Conservation (phyloP, 2,329 filamentous ascomycete genomes). For the Aspergillus proliferans region DNA sequence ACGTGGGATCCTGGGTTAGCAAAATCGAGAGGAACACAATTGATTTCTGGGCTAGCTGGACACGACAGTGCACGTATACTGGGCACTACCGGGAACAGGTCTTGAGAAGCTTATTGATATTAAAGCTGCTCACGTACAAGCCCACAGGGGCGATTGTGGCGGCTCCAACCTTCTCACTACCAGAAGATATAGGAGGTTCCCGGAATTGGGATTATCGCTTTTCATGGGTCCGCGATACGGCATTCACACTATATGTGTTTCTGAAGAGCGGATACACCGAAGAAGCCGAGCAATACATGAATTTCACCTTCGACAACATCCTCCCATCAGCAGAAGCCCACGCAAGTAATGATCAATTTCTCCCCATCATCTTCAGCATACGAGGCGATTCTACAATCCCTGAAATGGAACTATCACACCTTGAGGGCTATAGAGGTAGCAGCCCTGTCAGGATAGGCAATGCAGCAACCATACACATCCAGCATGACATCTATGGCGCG, state of each 20-base stretch:
- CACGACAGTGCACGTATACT: constrained; percentile 62
- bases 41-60: constrained; percentile 68
- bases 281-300: constrained; percentile 72
- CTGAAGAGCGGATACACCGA: constrained; percentile 68
- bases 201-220: constrained; percentile 51
- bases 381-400: constrained; percentile 68
- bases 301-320: constrained; percentile 68
- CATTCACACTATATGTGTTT: constrained; percentile 70
- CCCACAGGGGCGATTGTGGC: constrained; percentile 73
- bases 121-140: constrained; percentile 72
- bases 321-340: constrained; percentile 30
- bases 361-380: constrained; percentile 80
- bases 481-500: constrained; percentile 75
- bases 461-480: constrained; percentile 67
- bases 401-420: constrained; percentile 60
- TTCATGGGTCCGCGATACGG: constrained; percentile 71
- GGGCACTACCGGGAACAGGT: constrained; percentile 69
- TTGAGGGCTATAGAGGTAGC: constrained; percentile 67
- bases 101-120: constrained; percentile 62
- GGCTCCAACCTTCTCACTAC: constrained; percentile 69
- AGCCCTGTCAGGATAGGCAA: constrained; percentile 71
- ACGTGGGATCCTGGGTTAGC: constrained; percentile 55
- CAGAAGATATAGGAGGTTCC: constrained; percentile 63
- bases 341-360: constrained; percentile 46
- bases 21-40: constrained; percentile 63